A percentile compares a stretch with the other conserved stretches of the same genome.
These are phyloP conservation scores for Jamesozyma spencerorum DNA, from an alignment of 805 yeast species.

Conservation along the genomic window DNA sequence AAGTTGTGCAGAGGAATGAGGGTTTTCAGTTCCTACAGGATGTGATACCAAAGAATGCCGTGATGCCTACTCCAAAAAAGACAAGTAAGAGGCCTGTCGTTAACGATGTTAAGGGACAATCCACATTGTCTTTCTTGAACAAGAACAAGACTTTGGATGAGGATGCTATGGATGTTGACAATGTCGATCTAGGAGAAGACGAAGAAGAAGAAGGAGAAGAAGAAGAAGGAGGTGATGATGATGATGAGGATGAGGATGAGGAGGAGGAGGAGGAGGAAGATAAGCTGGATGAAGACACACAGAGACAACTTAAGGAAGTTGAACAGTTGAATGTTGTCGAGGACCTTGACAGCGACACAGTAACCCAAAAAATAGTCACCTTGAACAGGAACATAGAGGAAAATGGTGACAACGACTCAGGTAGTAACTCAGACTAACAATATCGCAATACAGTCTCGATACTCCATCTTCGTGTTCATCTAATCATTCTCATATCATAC, in stretches of 20 bases:
- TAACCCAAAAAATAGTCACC: not conserved
- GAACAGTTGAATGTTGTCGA: slow-evolving; percentile 14
- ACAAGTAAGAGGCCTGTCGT: not conserved
- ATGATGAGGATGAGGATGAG: slow-evolving; percentile 12
- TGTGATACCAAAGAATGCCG: slow-evolving; percentile 13
- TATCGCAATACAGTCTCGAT: too few relatives aligned
- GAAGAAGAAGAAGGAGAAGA: slow-evolving; percentile 7
- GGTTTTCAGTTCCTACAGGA: slow-evolving; percentile 22
- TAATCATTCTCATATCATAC: too few relatives aligned
- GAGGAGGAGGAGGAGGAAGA: slow-evolving; percentile 8
- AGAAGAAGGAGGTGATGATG: slow-evolving; percentile 11
- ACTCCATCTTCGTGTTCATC: too few relatives aligned
- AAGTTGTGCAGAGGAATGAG: slow-evolving; percentile 15
- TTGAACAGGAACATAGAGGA: slow-evolving; percentile 4
- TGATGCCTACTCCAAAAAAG: not conserved
- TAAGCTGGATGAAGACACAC: slow-evolving; percentile 4
- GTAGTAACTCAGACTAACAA: too few relatives aligned
- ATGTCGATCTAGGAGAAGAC: not conserved
- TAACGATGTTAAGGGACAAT: not conserved
- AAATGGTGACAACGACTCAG: not conserved
- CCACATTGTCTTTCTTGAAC: slow-evolving; percentile 1
- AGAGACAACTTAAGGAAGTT: slow-evolving; percentile 13
- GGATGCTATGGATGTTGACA: not conserved
- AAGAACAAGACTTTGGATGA: not conserved
- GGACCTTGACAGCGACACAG: slow-evolving; percentile 11